Evolutionary conservation across 2,329 filamentous ascomycete species (phyloP), one percentile per base, ranked within the genome.

Genomic region (Cryoendolithus antarcticus): DNA sequence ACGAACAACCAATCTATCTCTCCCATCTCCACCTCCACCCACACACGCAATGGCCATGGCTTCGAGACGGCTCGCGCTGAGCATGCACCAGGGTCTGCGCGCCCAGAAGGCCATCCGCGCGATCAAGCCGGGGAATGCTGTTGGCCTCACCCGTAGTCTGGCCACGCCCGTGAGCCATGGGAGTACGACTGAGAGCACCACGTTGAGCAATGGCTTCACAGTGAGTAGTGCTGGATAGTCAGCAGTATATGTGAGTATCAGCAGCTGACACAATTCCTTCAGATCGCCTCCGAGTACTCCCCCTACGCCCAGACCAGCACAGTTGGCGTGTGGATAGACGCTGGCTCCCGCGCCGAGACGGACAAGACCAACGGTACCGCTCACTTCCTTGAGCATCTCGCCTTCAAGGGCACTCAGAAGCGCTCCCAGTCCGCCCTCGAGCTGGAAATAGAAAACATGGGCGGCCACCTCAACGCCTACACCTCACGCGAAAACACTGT

Each of bases 381-480:
- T 61, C 91, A 98, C 73, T 98, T 98, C 75, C 79, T 98, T 58
- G 91, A 98, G 76, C 91, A 98, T 73, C 77, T 98, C 66, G 93
- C 93, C 57, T 98, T 98, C 80, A 98, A 98, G 88, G 91, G 91
- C 56, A 98, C 91, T 53, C 75, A 82, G 66, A 93, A 83, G 72
- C 79, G 91, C 67, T 86, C 83, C 50, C 91, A 98, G 69, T 83
- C 93, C 64, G 91, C 98, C 71, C 75, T 98, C 63, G 91, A 98
- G 73, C 80, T 98, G 50, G 91, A 98, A 74, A 96, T 98, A 61
- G 91, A 98, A 76, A 98, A 98, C 72, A 95, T 98, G 85, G 91
- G 91, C 64, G 91, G 86, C 50, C 91, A 98, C 72, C 76, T 98
- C 57, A 98, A 98, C 69, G 91, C 91, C 64, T 98, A 98, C 74